A percentile compares a stretch with the other conserved stretches of the same genome.
Evolutionary conservation across 768 basidiomycete species (phyloP).

Genomic region (Pleurotus giganteus): DNA sequence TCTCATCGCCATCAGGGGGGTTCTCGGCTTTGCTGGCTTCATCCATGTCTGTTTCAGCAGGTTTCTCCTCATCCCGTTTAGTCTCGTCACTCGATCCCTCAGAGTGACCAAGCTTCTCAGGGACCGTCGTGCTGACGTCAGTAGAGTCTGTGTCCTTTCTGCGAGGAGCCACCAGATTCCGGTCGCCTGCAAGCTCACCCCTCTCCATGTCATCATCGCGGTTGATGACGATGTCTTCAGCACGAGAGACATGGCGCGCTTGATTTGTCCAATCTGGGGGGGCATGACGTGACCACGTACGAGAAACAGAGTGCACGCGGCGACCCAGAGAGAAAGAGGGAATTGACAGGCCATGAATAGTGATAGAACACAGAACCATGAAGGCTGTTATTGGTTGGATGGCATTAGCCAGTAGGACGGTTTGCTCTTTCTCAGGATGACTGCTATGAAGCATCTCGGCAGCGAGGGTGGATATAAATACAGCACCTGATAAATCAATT

Average conservation of each 20-base stretch:
- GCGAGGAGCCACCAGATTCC: slow-evolving; percentile 13
- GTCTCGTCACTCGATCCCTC: slow-evolving; percentile 10
- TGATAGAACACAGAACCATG: slow-evolving; percentile 89
- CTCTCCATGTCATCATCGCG: slow-evolving; percentile 65
- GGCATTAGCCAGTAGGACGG: slow-evolving; percentile 62
- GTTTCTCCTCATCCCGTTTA: slow-evolving; percentile 16
- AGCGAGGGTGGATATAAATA: slow-evolving; percentile 91
- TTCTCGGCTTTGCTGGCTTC: slow-evolving; percentile 27
- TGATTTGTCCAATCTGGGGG: slow-evolving; percentile 84
- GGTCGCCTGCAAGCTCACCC: slow-evolving; percentile 24
- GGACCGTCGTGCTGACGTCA: slow-evolving; percentile 6
- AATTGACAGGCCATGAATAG: slow-evolving; percentile 88
- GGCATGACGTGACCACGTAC: slow-evolving; percentile 86
- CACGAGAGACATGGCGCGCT: slow-evolving; percentile 65
- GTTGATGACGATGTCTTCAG: slow-evolving; percentile 78
- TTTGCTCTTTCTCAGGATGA: slow-evolving; percentile 35
- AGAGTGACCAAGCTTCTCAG: slow-evolving; percentile 12
- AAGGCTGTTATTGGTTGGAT: slow-evolving; percentile 95
- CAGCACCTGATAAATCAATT: slow-evolving; percentile 53
- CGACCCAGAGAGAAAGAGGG: slow-evolving; percentile 91
- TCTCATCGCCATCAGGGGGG: slow-evolving; percentile 43
- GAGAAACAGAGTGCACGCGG: slow-evolving; percentile 85
- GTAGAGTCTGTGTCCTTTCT: slow-evolving; percentile 14
- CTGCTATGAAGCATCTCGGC: slow-evolving; percentile 52
- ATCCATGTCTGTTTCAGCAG: slow-evolving; percentile 11